These are phyloP conservation scores for Magnaporthiopsis poae DNA, from an alignment of 2,329 filamentous ascomycete species.

Conservation along the genomic window DNA sequence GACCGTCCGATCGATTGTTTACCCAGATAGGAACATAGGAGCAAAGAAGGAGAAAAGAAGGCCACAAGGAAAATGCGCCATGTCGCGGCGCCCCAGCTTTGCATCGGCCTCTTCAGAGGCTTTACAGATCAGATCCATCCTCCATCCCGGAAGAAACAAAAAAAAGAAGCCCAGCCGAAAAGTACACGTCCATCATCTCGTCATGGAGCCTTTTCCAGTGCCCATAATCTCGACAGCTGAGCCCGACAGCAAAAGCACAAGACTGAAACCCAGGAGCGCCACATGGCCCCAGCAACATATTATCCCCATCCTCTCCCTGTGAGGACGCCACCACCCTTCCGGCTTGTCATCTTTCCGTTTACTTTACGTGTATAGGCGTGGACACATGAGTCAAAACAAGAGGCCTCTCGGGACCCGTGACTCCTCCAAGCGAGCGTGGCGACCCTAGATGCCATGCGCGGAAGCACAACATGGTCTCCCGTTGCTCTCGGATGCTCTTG, in stretches of 20 bases:
- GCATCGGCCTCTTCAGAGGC: neutral
- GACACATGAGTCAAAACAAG: neutral
- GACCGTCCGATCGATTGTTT: no score
- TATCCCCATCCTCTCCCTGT: neutral
- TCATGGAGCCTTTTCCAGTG: neutral
- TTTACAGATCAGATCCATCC: neutral
- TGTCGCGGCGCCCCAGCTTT: neutral
- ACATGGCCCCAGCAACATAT: no score
- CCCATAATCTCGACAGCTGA: no score
- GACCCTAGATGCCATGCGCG: neutral
- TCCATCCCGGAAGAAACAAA: neutral
- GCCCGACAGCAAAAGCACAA: no score
- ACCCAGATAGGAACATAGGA: neutral
- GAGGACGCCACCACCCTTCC: neutral
- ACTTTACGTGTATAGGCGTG: neutral
- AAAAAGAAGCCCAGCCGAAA: neutral
- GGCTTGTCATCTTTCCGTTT: neutral
- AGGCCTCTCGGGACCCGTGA: neutral
- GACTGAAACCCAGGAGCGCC: no score
- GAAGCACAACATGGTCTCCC: neutral
- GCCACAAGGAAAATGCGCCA: neutral
- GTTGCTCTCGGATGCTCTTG: neutral
- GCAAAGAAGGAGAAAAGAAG: neutral
- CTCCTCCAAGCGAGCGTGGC: neutral
- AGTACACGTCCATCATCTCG: neutral